Evolutionary conservation across 2,329 filamentous ascomycete species (phyloP), one percentile per base, ranked within the genome.

Genomic region (Hypoxylon sp.): DNA sequence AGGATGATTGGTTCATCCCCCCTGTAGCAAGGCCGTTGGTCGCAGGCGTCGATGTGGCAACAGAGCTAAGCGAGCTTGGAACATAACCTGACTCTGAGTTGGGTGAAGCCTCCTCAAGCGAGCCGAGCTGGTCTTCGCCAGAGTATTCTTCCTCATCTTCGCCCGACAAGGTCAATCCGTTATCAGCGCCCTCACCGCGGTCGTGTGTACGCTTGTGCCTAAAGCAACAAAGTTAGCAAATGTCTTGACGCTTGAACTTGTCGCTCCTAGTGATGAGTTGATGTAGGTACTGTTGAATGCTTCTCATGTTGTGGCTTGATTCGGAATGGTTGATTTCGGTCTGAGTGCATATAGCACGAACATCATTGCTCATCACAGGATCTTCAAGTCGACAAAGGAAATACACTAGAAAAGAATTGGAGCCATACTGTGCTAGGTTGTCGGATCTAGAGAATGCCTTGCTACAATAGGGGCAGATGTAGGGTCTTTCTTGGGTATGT

Each of bases 391-490:
- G 74, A 79, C 75, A 77, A 77, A 75, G 50, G 73, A 77, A 77
- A 73, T 68, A 80, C 72, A 80, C 77, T 78, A 81, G 72, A 77
- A 83, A 81, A 80, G 72, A 68, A 71, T 67, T 77, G 79, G 78
- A 76, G 78, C 48, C 89, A 83, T 94, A 97, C 92, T 99, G 96
- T 81, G 96, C 96, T 83, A 99, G 92, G 82, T 99, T 99, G 85
- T 99, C 96, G 78, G 95, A 98, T 83, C 96, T 89, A 67, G 96
- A 98, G 82, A 99, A 99, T 73, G 95, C 95, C 87, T 98, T 98
- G 88, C 93, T 97, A 89, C 96, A 99, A 82, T 97, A 91, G 75
- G 93, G 92, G 89, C 96, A 99, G 79, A 97, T 91, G 83, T 99
- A 99, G 76, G 96, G 96, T 84, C 95, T 93, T 86, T 99, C 96